Evolutionary conservation across 768 basidiomycete species (phyloP).

Genomic region (Royoungia palumana): DNA sequence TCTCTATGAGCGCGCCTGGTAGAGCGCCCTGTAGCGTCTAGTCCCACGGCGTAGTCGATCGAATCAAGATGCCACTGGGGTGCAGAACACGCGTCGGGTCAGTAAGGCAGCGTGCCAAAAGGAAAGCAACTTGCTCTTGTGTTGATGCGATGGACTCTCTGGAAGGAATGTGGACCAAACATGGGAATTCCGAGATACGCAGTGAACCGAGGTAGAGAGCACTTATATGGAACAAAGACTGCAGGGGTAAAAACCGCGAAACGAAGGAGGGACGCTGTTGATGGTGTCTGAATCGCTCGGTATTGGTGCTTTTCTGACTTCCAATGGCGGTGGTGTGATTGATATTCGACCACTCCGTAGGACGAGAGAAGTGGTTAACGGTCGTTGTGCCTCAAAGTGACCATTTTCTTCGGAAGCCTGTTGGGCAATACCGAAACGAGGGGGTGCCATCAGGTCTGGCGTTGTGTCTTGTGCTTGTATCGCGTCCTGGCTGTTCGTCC

Average conservation of each 20-base stretch:
- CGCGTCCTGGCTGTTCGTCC: slow-evolving; percentile 2
- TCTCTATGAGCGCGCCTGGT: neutral
- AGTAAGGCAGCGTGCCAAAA: slow-evolving; percentile 4
- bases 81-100: neutral
- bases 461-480: neutral
- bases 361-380: slow-evolving; percentile 16
- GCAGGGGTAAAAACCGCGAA: slow-evolving; percentile 36
- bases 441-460: neutral
- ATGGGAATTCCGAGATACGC: neutral
- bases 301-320: slow-evolving; percentile 26
- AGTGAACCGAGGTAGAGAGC: neutral
- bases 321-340: slow-evolving; percentile 5
- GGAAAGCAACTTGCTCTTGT: slow-evolving; percentile 20
- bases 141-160: slow-evolving; percentile 23
- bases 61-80: slow-evolving; percentile 13
- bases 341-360: slow-evolving; percentile 18
- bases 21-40: slow-evolving; percentile 5
- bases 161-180: no score
- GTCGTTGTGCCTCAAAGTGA: slow-evolving; percentile 26
- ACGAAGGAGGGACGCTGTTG: slow-evolving; percentile 31
- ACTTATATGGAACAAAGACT: slow-evolving; percentile 26
- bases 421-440: slow-evolving; percentile 5
- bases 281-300: slow-evolving; percentile 16
- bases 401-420: slow-evolving; percentile 6
- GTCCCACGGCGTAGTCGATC: slow-evolving; percentile 5